These are phyloP conservation scores for Pythium biforme DNA, from an alignment of 352 stramenopile genomes.

Conservation along the genomic window DNA sequence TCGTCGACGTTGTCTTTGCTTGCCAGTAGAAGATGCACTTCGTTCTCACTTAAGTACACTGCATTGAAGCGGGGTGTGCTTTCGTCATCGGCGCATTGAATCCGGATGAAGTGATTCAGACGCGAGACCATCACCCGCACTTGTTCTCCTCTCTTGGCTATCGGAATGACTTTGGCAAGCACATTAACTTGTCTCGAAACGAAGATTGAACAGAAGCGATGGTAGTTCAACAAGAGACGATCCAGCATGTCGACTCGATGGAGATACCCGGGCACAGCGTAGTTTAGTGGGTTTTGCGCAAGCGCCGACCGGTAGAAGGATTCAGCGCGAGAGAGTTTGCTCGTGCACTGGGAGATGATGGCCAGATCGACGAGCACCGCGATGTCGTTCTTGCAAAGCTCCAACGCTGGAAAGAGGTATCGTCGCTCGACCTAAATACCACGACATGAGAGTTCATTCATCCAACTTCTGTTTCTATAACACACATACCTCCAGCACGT, in stretches of 20 bases:
- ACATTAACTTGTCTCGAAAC: constrained; percentile 54
- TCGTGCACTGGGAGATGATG: constrained; percentile 50
- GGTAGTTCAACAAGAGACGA: constrained; percentile 64
- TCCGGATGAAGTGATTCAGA: constrained; percentile 52
- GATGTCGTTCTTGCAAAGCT: constrained; percentile 47
- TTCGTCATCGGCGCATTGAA: constrained; percentile 36
- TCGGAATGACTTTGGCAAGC: constrained; percentile 40
- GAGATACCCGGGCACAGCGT: constrained; percentile 55
- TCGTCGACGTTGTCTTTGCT: constrained; percentile 18
- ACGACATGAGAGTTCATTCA: not conserved
- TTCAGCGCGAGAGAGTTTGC: constrained; percentile 46
- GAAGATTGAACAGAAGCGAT: constrained; percentile 71
- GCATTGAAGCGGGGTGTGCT: constrained; percentile 41
- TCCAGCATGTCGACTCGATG: constrained; percentile 58
- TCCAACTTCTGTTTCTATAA: not conserved
- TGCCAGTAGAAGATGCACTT: constrained; percentile 33
- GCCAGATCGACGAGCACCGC: constrained; percentile 53
- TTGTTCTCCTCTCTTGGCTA: constrained; percentile 54
- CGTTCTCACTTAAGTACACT: constrained; percentile 60
- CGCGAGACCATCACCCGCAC: constrained; percentile 53
- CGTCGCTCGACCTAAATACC: constrained; percentile 40
- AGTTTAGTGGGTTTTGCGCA: constrained; percentile 36
- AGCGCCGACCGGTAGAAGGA: constrained; percentile 51
- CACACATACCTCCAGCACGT: constrained; percentile 36
- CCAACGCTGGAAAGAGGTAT: constrained; percentile 53